phyloP scores from a whole-genome alignment of 176 grass and related monocot species.

The Panicum miliaceum region DNA sequence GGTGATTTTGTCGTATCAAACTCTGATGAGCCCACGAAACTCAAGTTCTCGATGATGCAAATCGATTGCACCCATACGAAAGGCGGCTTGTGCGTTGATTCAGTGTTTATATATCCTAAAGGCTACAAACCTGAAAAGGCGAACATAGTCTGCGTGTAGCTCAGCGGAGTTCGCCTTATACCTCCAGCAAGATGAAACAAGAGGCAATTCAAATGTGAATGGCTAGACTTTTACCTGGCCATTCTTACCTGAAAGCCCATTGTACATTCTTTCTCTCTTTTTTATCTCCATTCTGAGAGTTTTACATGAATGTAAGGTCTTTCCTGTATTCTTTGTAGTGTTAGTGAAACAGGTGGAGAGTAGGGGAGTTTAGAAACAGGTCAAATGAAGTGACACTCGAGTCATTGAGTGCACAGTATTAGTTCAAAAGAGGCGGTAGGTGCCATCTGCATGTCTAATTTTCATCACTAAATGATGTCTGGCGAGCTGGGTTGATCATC shows the following conservation, averaged over 20 bases:
- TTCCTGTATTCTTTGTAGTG: slow-evolving; percentile 52
- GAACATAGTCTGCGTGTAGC: slow-evolving; percentile 48
- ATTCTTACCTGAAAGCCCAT: slow-evolving; percentile 49
- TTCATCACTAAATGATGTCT: slow-evolving; percentile 47
- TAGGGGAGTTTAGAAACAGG: slow-evolving; percentile 29
- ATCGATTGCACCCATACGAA: slow-evolving; percentile 97
- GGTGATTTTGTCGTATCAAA: slow-evolving; percentile 74
- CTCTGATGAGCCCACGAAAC: slow-evolving; percentile 58
- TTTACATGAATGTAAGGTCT: slow-evolving; percentile 52
- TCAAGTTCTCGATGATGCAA: slow-evolving; percentile 95
- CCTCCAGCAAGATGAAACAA: slow-evolving; percentile 11
- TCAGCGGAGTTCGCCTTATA: slow-evolving; percentile 11
- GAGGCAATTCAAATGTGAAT: slow-evolving; percentile 39
- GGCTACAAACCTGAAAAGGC: slow-evolving; percentile 56
- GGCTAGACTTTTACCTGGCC: slow-evolving; percentile 52
- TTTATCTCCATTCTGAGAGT: slow-evolving; percentile 37
- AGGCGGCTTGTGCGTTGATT: slow-evolving; percentile 89
- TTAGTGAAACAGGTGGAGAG: slow-evolving; percentile 37
- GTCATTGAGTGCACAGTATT: slow-evolving; percentile 28
- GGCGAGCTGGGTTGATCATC: slow-evolving; percentile 23
- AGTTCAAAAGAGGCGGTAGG: slow-evolving; percentile 34
- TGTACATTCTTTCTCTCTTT: slow-evolving; percentile 51
- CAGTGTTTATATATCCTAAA: slow-evolving; percentile 71
- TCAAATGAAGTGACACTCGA: slow-evolving; percentile 14
- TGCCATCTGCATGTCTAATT: slow-evolving; percentile 57